Evolutionary conservation across 2,329 filamentous ascomycete species (phyloP).

Genomic region (Fusarium ambrosium): DNA sequence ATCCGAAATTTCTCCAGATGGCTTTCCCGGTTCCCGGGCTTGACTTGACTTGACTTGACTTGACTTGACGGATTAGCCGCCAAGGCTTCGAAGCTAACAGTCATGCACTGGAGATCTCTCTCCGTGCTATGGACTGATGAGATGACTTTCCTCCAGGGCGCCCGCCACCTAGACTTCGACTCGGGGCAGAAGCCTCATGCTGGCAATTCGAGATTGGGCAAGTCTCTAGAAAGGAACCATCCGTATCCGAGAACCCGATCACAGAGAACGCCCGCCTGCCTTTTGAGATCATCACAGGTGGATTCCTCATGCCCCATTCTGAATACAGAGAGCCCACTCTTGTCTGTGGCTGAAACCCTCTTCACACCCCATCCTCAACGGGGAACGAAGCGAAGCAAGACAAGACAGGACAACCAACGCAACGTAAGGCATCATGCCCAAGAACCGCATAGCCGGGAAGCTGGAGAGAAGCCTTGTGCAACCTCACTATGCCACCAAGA

Average conservation of each 20-base stretch:
- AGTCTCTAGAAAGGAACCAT: neutral
- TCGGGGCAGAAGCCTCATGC: conserved; percentile 23
- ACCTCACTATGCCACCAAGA: neutral
- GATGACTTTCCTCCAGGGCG: neutral
- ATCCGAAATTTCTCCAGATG: neutral
- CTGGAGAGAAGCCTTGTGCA: conserved; percentile 1
- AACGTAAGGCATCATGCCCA: neutral
- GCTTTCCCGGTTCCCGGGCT: neutral
- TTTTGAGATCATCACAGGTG: conserved; percentile 9
- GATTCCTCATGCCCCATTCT: neutral
- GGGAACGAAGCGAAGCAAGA: neutral
- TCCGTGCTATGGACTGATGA: neutral
- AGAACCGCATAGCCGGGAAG: neutral
- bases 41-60: neutral
- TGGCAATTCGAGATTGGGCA: conserved; percentile 30
- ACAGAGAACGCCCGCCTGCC: conserved; percentile 5
- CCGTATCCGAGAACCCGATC: conserved; percentile 6
- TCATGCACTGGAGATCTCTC: neutral
- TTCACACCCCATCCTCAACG: neutral
- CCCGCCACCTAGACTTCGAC: neutral
- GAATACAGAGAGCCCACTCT: neutral
- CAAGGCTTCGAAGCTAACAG: conserved; percentile 6
- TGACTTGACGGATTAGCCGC: neutral
- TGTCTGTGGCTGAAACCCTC: conserved; percentile 2
- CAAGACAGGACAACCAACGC: neutral